phyloP scores from a whole-genome alignment of 306 rosid species.

The Vachellia collinsii region DNA sequence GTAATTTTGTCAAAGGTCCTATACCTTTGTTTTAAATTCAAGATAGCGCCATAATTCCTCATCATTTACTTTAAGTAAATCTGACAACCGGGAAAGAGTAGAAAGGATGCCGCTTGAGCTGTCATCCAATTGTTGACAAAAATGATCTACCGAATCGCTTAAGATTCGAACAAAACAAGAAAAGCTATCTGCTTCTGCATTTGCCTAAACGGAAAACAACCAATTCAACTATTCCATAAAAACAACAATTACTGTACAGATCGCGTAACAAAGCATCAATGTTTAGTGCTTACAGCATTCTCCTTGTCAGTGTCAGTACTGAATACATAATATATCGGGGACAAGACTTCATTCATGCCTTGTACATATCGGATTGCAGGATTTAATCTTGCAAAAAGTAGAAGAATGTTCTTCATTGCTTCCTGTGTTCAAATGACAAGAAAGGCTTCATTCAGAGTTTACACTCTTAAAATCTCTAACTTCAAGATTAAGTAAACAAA shows the following conservation, averaged over 20 bases:
- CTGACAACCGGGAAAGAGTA: conserved; percentile 70
- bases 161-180: conserved; percentile 77
- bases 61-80: conserved; percentile 64
- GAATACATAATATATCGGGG: conserved; percentile 74
- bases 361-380: conserved; percentile 85
- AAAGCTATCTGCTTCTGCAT: conserved; percentile 89
- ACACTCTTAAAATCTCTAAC: background rate
- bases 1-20: background rate
- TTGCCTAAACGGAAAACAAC: conserved; percentile 47
- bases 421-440: conserved; percentile 53
- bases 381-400: conserved; percentile 73
- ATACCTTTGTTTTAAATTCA: conserved; percentile 71
- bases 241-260: background rate
- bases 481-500: background rate
- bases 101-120: conserved; percentile 78
- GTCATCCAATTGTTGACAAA: conserved; percentile 80
- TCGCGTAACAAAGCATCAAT: conserved; percentile 20
- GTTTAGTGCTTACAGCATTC: conserved; percentile 62
- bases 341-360: conserved; percentile 95
- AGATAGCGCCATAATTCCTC: conserved; percentile 84
- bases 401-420: conserved; percentile 82
- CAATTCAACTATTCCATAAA: conserved; percentile 14
- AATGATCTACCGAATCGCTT: conserved; percentile 81
- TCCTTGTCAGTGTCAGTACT: conserved; percentile 62
- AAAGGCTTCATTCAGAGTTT: conserved; percentile 12